Evolutionary conservation across 768 basidiomycete species (phyloP), one percentile per base, ranked within the genome.

Genomic region (Chiua virens): DNA sequence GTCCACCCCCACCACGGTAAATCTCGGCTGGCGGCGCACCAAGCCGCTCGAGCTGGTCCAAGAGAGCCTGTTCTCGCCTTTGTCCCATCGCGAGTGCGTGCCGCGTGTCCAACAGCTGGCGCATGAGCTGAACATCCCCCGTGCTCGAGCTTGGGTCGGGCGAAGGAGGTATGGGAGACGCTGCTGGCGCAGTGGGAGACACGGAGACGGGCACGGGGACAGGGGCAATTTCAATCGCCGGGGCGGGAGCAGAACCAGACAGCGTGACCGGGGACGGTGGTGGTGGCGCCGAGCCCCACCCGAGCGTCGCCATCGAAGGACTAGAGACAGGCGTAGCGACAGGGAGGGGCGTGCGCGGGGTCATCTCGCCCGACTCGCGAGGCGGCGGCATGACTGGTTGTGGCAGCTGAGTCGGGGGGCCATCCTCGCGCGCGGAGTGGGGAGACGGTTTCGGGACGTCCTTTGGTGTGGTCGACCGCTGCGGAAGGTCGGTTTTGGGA

Each of bases 81-180:
- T 57, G 56, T 18, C 67, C 38, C 11, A 56, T 61, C 11, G 50
- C 53, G 28, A 70, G 32, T 27, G 63, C 55, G 21, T 55, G 50
- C 3, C 67, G 65, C 13, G 63, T 61, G 8, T 69, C 64, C 59
- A 56, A 58, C 10, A 73, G 57, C 40, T 68, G 68, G 21, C 54
- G 60, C 27, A 38, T 61, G 23, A 73, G 47, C 20, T 51, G 49
- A 8, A 34, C 15, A n/a, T 53, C 32, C 4, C 18, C 42, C 14
- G 34, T 32, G 20, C 20, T 35, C 0, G 46, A 35, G 11, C 32
- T 43, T 13, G 15, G 38, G 27, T 32, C 14, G 27, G 41, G 42
- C 3, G 45, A n/a, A 25, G 15, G 18, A 11, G 13, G 2, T 14
- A 30, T 14, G 30, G 37, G 22, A 13, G 15, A n/a, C n/a, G n/a